Base-by-base conservation (phyloP, 495 filamentous ascomycete species). In the Podospora pseudoanserina region DNA sequence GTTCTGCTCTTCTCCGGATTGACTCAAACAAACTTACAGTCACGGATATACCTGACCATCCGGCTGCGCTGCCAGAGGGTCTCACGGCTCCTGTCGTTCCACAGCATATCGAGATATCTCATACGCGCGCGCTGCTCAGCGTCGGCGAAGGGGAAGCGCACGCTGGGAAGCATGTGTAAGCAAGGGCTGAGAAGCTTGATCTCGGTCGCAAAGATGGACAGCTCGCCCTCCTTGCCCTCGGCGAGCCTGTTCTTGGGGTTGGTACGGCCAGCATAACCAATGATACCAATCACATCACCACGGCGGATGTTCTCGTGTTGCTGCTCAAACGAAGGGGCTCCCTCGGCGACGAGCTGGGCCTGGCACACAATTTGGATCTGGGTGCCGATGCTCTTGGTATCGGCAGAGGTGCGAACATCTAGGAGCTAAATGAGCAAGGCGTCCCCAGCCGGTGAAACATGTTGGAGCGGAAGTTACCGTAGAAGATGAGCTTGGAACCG, bases 141-240 rank as follows among this genome's bases (percentile, higher is more conserved):
- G 74, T 98, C 93, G 82, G 94, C 92, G 81, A 97, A 91, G 68
- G 95, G 95, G 76, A 90, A 97, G 80, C 96, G 89, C 73, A 96
- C 92, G 65, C 90, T 89, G 32, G 95, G 95, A 65, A 99, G 86
- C 83, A 94, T 92, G 78, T 97, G 94, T 74, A 99, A 79, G 81
- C 94, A 98, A 11, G 95, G 95, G 16, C 93, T 89, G 61, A 99
- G 84, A 11, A 98, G 87, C 18, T 90, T 80, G 66, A 98, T 84
- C 79, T 97, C 89, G 49, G 83, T 89, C 7, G 96, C 95, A 75
- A 98, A 97, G 79, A 99, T 91, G 56, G 92, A 96, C 32, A 98
- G 86, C 79, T 98, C 93, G 68, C 95, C 95, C 32, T 91, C 89
- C 68, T 90, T 84, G 67, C 87, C 86, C 75, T 85, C 83, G 74